Evolutionary conservation across 768 basidiomycete species (phyloP).

Genomic region (Terana coerulea): DNA sequence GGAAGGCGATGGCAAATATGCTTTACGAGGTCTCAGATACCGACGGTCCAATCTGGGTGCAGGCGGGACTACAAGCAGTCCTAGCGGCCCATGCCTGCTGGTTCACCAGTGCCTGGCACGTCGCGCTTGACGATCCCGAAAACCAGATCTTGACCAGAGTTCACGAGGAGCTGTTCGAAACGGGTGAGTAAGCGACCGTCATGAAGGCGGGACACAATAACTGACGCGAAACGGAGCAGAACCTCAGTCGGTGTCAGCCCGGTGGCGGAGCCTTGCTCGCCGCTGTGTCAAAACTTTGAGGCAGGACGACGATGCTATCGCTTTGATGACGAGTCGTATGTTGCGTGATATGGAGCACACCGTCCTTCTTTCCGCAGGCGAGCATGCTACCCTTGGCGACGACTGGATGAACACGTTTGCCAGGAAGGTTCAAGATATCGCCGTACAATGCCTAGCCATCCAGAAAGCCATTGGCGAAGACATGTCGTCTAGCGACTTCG

Average conservation of each 20-base stretch:
- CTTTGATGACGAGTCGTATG: not conserved
- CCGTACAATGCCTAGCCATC: not conserved
- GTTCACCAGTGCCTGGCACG: not conserved
- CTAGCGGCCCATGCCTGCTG: not conserved
- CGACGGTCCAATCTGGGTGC: not conserved
- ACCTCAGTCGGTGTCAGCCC: not conserved
- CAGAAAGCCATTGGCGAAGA: not conserved
- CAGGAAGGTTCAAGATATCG: not conserved
- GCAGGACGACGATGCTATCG: not conserved
- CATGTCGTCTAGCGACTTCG: not conserved
- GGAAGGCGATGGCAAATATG: not conserved
- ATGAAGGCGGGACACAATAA: not conserved
- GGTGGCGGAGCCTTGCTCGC: not conserved
- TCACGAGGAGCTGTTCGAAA: not conserved
- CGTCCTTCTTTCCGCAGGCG: not conserved
- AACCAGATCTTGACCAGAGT: not conserved
- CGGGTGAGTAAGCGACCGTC: not conserved
- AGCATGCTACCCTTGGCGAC: not conserved
- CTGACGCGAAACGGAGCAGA: not conserved
- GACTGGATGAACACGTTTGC: not conserved
- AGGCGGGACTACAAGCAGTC: not conserved
- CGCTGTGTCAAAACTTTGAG: not conserved
- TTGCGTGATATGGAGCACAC: not conserved
- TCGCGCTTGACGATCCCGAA: not conserved
- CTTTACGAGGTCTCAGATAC: not conserved